These are phyloP conservation scores for Metschnikowia noctiluminum DNA, from an alignment of 805 yeast species.

Conservation along the genomic window DNA sequence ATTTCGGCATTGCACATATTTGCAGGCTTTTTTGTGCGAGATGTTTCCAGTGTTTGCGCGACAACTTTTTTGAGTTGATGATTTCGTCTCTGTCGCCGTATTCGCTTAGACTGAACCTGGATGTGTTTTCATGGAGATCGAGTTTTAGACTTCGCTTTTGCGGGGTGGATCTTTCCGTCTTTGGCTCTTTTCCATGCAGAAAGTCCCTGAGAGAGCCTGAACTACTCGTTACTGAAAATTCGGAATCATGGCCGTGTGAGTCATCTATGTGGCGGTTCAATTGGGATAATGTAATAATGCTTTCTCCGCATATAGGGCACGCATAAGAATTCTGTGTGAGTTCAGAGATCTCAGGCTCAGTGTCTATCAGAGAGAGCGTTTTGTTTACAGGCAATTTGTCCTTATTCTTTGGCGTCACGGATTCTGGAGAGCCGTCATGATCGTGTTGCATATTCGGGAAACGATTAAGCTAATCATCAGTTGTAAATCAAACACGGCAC, in stretches of 20 bases:
- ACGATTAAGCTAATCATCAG: not conserved
- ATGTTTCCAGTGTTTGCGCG: constrained; percentile 57
- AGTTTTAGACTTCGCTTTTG: constrained; percentile 38
- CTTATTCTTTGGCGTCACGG: not conserved
- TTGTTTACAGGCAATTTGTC: too few relatives aligned
- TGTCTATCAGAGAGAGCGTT: not conserved
- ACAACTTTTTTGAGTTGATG: constrained; percentile 22
- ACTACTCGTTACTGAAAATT: not conserved
- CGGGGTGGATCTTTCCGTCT: constrained; percentile 18
- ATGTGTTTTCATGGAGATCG: constrained; percentile 47
- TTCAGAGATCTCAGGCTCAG: not conserved
- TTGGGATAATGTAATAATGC: constrained; percentile 50
- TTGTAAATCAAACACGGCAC: not conserved
- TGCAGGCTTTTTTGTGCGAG: constrained; percentile 37
- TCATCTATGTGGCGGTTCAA: constrained; percentile 73
- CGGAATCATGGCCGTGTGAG: constrained; percentile 38
- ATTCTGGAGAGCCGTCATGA: not conserved
- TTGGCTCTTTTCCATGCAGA: not conserved
- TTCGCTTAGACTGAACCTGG: constrained; percentile 34
- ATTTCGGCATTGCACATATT: constrained; percentile 39
- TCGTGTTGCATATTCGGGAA: not conserved
- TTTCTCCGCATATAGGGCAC: constrained; percentile 72
- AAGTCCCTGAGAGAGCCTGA: not conserved
- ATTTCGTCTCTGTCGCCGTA: constrained; percentile 8
- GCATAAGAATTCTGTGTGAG: not conserved